phyloP scores from a whole-genome alignment of 2,329 filamentous ascomycete species.

The Nigrospora oryzae region DNA sequence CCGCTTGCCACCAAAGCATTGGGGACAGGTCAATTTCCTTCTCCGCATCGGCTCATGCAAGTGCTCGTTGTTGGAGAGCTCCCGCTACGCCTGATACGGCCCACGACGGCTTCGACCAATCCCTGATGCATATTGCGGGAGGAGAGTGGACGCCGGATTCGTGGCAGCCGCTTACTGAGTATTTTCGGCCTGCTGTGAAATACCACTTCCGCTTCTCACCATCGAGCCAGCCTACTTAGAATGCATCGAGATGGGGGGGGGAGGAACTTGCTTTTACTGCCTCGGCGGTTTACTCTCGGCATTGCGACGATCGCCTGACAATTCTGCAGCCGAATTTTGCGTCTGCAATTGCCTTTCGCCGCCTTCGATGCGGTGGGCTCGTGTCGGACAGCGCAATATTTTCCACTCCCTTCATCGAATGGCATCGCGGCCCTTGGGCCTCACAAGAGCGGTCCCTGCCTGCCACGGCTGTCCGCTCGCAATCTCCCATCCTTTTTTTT shows the following conservation, averaged over 20 bases:
- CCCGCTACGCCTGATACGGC: slow-evolving; percentile 17
- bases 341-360: no score
- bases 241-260: background rate
- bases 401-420: no score
- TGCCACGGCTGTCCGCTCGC: no score
- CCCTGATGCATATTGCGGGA: slow-evolving; percentile 17
- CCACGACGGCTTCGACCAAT: slow-evolving; percentile 14
- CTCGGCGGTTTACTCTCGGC: no score
- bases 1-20: background rate
- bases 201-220: background rate
- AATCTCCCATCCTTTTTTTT: no score
- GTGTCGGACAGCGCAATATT: no score
- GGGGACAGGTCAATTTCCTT: slow-evolving; percentile 12
- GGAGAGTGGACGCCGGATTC: slow-evolving; percentile 16
- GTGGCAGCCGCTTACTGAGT: slow-evolving; percentile 22
- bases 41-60: slow-evolving; percentile 21
- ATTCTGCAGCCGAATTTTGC: no score
- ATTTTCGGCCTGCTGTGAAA: slow-evolving; percentile 4
- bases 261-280: background rate
- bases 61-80: slow-evolving; percentile 9
- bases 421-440: no score
- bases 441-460: no score
- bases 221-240: no score
- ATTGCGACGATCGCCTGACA: no score
- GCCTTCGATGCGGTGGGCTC: no score